These are phyloP conservation scores for Umbellularia californica DNA, from an alignment of 164 flowering plant genomes.

Conservation along the genomic window DNA sequence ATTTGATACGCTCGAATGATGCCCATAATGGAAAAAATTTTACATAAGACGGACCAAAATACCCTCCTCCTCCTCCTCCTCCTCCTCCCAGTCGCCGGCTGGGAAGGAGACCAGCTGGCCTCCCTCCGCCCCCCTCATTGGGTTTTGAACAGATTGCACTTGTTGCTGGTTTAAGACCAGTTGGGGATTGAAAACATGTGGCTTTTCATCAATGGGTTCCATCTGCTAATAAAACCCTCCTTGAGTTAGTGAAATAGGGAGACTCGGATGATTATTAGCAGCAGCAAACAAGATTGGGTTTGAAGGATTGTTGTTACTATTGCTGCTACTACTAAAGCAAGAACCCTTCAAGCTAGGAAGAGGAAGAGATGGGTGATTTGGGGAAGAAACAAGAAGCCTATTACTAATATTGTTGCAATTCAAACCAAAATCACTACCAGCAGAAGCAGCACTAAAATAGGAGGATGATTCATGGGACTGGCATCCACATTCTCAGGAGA, in stretches of 20 bases:
- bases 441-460: constrained; percentile 1
- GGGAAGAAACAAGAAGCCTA: constrained; percentile 9
- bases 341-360: constrained; percentile 12
- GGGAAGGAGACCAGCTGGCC: too few relatives aligned
- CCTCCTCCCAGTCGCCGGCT: too few relatives aligned
- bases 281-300: constrained; percentile 28
- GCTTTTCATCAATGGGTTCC: constrained; percentile 46
- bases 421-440: constrained; percentile 17
- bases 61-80: too few relatives aligned
- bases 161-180: constrained; percentile 40
- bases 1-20: too few relatives aligned
- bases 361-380: constrained; percentile 13
- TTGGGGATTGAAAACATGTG: constrained; percentile 49
- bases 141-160: constrained; percentile 38
- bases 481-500: constrained; percentile 1
- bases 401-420: constrained; percentile 10
- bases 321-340: constrained; percentile 2
- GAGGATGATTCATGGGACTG: constrained; percentile 13
- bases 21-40: too few relatives aligned
- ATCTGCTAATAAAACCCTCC: constrained; percentile 23
- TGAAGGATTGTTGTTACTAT: constrained; percentile 4
- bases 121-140: background rate
- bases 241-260: constrained; percentile 28
- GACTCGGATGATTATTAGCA: constrained; percentile 2
- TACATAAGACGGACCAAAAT: too few relatives aligned